Percentiles rank a stretch among this genome's conserved stretches.
These are phyloP conservation scores for Leishmania gerbilli DNA, from an alignment of 208 protist genomes.

Conservation along the genomic window DNA sequence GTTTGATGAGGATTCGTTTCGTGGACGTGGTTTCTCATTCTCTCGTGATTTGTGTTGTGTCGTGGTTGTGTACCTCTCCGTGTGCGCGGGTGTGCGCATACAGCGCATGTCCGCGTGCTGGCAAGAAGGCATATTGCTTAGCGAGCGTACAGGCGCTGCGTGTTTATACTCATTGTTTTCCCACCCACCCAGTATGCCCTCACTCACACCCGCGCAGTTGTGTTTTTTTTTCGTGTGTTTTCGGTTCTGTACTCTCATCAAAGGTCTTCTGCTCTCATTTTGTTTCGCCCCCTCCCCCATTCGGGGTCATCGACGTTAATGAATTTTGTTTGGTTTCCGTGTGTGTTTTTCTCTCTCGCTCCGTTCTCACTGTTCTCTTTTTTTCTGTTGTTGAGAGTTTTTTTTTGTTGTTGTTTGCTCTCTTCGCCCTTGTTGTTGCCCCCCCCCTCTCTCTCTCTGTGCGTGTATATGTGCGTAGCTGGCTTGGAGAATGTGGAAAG, in stretches of 20 bases:
- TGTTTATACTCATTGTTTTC: not conserved
- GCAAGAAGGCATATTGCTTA: not conserved
- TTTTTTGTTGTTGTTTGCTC: not conserved
- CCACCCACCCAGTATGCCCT: not conserved
- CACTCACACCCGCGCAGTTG: not conserved
- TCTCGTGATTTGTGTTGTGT: not conserved
- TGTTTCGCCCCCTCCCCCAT: not conserved
- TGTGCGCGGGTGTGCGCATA: not conserved
- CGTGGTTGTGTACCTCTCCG: not conserved
- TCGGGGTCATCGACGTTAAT: not conserved
- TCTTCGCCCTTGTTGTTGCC: not conserved
- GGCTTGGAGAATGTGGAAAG: not conserved
- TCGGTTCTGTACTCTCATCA: not conserved
- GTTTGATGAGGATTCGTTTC: too few relatives aligned
- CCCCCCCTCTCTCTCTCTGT: not conserved
- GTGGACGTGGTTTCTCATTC: too few relatives aligned
- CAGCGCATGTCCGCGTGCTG: not conserved
- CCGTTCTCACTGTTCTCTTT: conserved; percentile 3
- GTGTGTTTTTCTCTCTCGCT: not conserved
- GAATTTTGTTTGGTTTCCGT: conserved; percentile 12
- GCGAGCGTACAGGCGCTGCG: not conserved
- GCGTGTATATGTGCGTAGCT: conserved; percentile 2
- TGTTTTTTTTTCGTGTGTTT: not conserved
- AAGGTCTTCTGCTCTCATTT: not conserved
- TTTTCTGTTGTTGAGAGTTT: not conserved